phyloP scores from a whole-genome alignment of 805 yeast species.

The Schwanniomyces pseudopolymorphus region DNA sequence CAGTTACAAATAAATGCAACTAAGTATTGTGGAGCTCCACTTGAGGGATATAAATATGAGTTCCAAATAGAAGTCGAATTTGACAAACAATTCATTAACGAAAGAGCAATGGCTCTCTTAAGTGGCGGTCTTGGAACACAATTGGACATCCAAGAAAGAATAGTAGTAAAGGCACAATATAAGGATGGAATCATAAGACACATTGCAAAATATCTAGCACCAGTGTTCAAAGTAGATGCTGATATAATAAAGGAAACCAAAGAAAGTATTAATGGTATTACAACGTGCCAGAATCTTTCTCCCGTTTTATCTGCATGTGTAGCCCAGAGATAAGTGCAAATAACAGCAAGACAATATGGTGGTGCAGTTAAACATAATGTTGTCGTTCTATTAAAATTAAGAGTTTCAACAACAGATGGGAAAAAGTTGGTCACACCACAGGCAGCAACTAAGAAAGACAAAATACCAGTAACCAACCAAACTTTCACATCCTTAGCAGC shows the following conservation, averaged over 20 bases:
- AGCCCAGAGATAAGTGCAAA: constrained; percentile 52
- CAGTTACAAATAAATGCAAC: constrained; percentile 49
- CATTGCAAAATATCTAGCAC: constrained; percentile 61
- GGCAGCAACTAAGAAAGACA: constrained; percentile 53
- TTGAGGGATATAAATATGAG: constrained; percentile 48
- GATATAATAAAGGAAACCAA: constrained; percentile 48
- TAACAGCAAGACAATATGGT: constrained; percentile 53
- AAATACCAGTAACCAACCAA: constrained; percentile 47
- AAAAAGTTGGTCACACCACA: constrained; percentile 62
- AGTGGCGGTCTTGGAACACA: constrained; percentile 58
- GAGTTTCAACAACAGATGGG: constrained; percentile 59
- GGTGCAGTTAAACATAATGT: constrained; percentile 61
- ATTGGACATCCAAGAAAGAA: constrained; percentile 56
- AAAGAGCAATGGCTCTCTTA: constrained; percentile 58
- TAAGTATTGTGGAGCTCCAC: constrained; percentile 46
- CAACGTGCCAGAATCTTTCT: constrained; percentile 53
- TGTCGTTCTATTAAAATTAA: constrained; percentile 48
- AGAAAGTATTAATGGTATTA: constrained; percentile 41
- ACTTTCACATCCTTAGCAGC: constrained; percentile 43
- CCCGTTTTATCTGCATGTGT: constrained; percentile 56
- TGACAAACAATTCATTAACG: constrained; percentile 55
- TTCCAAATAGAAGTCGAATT: constrained; percentile 60
- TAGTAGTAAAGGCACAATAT: constrained; percentile 53
- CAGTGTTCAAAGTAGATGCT: constrained; percentile 51
- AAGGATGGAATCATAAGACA: constrained; percentile 57